These are phyloP conservation scores for Boletus pseudo-olivaceus DNA, from an alignment of 768 basidiomycete genomes.

Conservation along the genomic window DNA sequence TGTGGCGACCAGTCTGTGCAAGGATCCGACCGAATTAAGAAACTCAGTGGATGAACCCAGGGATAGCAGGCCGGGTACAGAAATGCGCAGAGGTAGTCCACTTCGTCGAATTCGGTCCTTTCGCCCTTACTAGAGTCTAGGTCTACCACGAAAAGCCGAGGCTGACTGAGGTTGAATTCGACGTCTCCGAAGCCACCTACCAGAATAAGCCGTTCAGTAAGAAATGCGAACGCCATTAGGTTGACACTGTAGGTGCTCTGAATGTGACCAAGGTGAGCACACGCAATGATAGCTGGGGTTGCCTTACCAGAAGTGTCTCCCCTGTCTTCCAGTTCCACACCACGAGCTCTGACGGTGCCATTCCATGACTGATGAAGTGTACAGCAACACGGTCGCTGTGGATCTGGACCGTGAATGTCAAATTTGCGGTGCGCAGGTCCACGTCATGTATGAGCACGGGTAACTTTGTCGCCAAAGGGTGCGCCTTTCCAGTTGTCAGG, in stretches of 20 bases:
- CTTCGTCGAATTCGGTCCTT: slow-evolving; percentile 27
- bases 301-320: slow-evolving; percentile 44
- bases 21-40: slow-evolving; percentile 54
- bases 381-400: slow-evolving; percentile 51
- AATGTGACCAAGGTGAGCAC: not conserved
- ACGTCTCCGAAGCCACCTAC: slow-evolving; percentile 28
- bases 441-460: slow-evolving; percentile 30
- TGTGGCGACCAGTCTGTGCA: slow-evolving; percentile 43
- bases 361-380: slow-evolving; percentile 37
- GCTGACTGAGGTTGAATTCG: slow-evolving; percentile 19
- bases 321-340: slow-evolving; percentile 72
- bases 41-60: slow-evolving; percentile 26
- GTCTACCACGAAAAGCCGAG: slow-evolving; percentile 39
- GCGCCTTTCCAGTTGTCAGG: slow-evolving; percentile 42
- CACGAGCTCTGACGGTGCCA: slow-evolving; percentile 42
- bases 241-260: slow-evolving; percentile 30
- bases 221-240: slow-evolving; percentile 41
- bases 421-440: slow-evolving; percentile 13
- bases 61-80: slow-evolving; percentile 37
- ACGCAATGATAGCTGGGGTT: not conserved
- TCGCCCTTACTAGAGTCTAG: slow-evolving; percentile 33
- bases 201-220: slow-evolving; percentile 41
- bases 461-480: slow-evolving; percentile 40
- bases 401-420: slow-evolving; percentile 52
- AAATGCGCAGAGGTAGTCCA: slow-evolving; percentile 38